These are phyloP conservation scores for Nemania serpens DNA, from an alignment of 2,329 filamentous ascomycete genomes.

Conservation along the genomic window DNA sequence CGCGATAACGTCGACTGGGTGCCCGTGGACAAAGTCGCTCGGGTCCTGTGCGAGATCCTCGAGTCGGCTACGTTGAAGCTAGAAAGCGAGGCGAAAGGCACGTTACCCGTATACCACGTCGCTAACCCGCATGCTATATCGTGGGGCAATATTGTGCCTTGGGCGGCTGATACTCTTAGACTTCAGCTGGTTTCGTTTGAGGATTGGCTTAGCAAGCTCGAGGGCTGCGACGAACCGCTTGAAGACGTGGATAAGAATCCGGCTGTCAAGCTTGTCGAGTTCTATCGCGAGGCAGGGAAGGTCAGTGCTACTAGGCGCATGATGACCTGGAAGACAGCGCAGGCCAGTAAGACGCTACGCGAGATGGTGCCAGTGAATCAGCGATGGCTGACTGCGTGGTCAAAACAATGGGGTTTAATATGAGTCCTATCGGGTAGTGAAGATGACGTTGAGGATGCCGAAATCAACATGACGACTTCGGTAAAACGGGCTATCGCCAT, in stretches of 20 bases:
- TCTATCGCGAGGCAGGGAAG: slow-evolving; percentile 1
- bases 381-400: slow-evolving; percentile 2
- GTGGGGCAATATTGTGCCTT: slow-evolving; percentile 4
- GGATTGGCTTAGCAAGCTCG: neutral
- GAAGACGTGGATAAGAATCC: slow-evolving; percentile 9
- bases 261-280: slow-evolving; percentile 1
- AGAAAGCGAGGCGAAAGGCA: neutral
- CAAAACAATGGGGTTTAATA: slow-evolving; percentile 1
- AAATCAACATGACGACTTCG: too few species aligned
- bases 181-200: neutral
- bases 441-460: neutral
- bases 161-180: neutral
- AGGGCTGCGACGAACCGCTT: neutral
- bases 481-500: too few species aligned
- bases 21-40: slow-evolving; percentile 9
- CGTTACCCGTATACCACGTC: neutral
- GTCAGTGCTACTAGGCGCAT: slow-evolving; percentile 5
- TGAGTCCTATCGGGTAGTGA: neutral
- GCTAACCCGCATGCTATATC: slow-evolving; percentile 4
- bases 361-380: slow-evolving; percentile 3
- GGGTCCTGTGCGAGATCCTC: neutral
- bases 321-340: slow-evolving; percentile 7
- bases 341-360: slow-evolving; percentile 8
- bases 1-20: slow-evolving; percentile 8
- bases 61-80: neutral